Evolutionary conservation across 192 early-diverging fungal species (phyloP).

Genomic region (Lunasporangiospora selenospora): DNA sequence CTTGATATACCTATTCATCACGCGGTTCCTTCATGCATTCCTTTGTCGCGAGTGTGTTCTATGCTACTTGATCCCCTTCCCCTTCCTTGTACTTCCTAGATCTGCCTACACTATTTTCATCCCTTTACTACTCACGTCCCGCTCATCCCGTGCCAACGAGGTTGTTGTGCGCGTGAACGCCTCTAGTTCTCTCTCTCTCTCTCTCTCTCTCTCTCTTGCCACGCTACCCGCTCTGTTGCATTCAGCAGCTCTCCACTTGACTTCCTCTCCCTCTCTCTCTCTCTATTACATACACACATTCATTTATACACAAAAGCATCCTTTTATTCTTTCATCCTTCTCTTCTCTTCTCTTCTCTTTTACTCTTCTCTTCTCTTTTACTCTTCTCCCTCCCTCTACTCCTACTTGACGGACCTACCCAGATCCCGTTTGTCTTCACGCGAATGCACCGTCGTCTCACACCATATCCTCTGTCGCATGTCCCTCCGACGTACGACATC

Average conservation of each 20-base stretch:
- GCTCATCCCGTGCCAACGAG: no score
- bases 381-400: neutral
- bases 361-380: neutral
- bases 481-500: conserved; percentile 12
- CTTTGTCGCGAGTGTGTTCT: neutral
- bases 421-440: neutral
- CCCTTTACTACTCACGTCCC: conserved; percentile 21
- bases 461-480: neutral
- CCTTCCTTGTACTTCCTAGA: conserved; percentile 4
- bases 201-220: neutral
- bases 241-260: no score
- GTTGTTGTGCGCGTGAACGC: no score
- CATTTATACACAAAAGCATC: conserved; percentile 8
- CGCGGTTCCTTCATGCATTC: neutral
- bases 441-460: conserved; percentile 6
- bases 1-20: neutral
- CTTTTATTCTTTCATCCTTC: neutral
- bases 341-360: neutral
- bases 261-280: neutral
- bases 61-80: no score
- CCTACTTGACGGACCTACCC: neutral
- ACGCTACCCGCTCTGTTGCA: no score
- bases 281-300: neutral
- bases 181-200: neutral
- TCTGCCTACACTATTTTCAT: neutral